phyloP scores from a whole-genome alignment of 2,329 filamentous ascomycete species.

The Arthrobotrys musiformis region DNA sequence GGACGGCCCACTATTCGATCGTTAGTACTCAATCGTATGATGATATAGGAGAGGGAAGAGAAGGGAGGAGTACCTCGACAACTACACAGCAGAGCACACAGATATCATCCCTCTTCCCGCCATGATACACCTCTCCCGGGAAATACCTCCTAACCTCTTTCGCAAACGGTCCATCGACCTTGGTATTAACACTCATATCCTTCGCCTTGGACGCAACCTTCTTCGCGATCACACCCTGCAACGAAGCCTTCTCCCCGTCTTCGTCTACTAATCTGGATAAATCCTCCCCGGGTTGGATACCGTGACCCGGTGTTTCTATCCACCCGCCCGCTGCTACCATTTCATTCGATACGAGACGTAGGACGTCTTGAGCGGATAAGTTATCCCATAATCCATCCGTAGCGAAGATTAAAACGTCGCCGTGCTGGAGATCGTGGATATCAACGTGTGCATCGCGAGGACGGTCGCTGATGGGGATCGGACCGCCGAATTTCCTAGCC shows the following conservation, averaged over 20 bases:
- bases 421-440: constrained; percentile 80
- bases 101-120: constrained; percentile 96
- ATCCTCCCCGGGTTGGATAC: constrained; percentile 72
- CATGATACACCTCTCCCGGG: constrained; percentile 85
- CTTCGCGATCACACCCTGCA: constrained; percentile 81
- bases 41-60: not conserved
- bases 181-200: constrained; percentile 80
- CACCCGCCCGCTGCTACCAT: constrained; percentile 82
- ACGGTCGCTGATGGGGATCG: constrained; percentile 78
- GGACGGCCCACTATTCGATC: constrained; percentile 29
- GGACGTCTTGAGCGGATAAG: constrained; percentile 86
- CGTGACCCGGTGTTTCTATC: constrained; percentile 70
- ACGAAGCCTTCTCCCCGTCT: constrained; percentile 58
- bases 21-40: not conserved
- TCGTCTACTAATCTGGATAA: constrained; percentile 63
- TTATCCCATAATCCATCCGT: constrained; percentile 98
- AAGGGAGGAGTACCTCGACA: constrained; percentile 71
- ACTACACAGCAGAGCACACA: constrained; percentile 84
- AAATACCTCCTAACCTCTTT: constrained; percentile 91
- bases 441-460: constrained; percentile 85
- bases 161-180: constrained; percentile 89
- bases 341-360: constrained; percentile 78
- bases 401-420: constrained; percentile 91
- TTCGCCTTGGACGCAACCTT: constrained; percentile 86
- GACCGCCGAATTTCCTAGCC: constrained; percentile 82